Conservation (phyloP, 2,329 filamentous ascomycete genomes). For the Aspergillus sp. region DNA sequence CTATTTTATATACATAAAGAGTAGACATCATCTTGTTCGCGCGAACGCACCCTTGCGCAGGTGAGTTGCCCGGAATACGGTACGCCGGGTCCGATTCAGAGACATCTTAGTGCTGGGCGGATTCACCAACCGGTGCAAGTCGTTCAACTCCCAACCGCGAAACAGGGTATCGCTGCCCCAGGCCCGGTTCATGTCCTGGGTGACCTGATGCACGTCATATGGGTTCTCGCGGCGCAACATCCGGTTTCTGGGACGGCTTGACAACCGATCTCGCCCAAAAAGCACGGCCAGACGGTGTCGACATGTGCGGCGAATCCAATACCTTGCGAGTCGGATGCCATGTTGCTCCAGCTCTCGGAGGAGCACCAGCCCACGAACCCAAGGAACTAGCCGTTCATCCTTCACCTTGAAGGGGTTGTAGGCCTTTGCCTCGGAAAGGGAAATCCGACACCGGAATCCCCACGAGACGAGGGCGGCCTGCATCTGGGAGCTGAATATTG, state of each 20-base stretch:
- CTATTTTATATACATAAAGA: background rate
- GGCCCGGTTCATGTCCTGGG: conserved; percentile 26
- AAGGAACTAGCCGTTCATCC: conserved; percentile 26
- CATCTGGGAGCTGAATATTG: conserved; percentile 38
- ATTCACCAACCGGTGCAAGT: conserved; percentile 18
- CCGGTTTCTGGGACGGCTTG: conserved; percentile 28
- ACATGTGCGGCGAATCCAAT: conserved; percentile 26
- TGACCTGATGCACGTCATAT: conserved; percentile 23
- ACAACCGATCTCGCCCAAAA: conserved; percentile 25
- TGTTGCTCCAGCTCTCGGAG: conserved; percentile 31
- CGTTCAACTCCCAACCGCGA: conserved; percentile 11
- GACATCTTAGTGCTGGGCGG: conserved; percentile 12
- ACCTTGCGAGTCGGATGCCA: conserved; percentile 27
- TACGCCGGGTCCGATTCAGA: conserved; percentile 2
- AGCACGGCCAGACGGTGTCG: conserved; percentile 32
- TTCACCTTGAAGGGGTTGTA: conserved; percentile 13
- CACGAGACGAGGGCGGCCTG: conserved; percentile 45
- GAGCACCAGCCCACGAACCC: conserved; percentile 34
- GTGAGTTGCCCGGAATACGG: background rate
- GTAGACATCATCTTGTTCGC: background rate
- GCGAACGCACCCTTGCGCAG: background rate
- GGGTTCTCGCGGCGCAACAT: conserved; percentile 31
- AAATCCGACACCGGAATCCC: conserved; percentile 38
- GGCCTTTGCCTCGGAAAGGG: conserved; percentile 9
- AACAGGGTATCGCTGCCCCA: conserved; percentile 30